Evolutionary conservation across 192 early-diverging fungal species (phyloP).

Genomic region (Coemansia sp.): DNA sequence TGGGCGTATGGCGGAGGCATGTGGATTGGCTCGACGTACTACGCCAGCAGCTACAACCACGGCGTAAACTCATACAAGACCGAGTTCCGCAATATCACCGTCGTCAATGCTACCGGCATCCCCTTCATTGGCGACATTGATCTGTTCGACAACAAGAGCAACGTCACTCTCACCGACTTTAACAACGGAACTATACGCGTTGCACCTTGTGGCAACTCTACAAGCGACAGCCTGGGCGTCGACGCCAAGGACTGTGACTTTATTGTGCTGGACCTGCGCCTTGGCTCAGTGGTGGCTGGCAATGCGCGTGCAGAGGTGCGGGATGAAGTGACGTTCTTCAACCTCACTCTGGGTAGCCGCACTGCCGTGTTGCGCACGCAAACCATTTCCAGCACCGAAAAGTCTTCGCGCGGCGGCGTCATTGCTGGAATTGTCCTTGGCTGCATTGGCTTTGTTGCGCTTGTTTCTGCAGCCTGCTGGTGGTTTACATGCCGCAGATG

Average conservation of each 20-base stretch:
- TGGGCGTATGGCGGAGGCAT: slow-evolving; percentile 49
- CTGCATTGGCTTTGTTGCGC: slow-evolving; percentile 26
- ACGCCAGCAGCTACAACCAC: slow-evolving; percentile 12
- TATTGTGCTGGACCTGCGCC: slow-evolving; percentile 32
- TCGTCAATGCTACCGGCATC: slow-evolving; percentile 33
- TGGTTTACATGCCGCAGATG: slow-evolving; percentile 7
- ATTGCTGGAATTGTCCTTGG: slow-evolving; percentile 47
- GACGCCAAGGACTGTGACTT: slow-evolving; percentile 15
- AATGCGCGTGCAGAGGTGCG: slow-evolving; percentile 22
- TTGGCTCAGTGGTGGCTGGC: slow-evolving; percentile 27
- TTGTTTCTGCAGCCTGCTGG: slow-evolving; percentile 18
- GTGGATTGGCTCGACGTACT: slow-evolving; percentile 21
- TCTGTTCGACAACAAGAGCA: slow-evolving; percentile 26
- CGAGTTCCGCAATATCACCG: slow-evolving; percentile 43
- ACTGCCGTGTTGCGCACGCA: slow-evolving; percentile 25
- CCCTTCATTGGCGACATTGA: slow-evolving; percentile 37
- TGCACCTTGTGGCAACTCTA: slow-evolving; percentile 36
- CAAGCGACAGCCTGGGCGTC: slow-evolving; percentile 17
- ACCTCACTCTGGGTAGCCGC: slow-evolving; percentile 23
- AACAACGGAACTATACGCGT: slow-evolving; percentile 46
- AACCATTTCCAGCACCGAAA: slow-evolving; percentile 43
- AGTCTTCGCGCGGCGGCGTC: slow-evolving; percentile 15
- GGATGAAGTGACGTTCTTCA: slow-evolving; percentile 46
- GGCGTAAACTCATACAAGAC: slow-evolving; percentile 30
- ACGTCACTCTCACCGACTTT: slow-evolving; percentile 40